A percentile compares a stretch with the other conserved stretches of the same genome.
phyloP scores from a whole-genome alignment of 495 filamentous ascomycete genomes.

The Copromyces sp. region DNA sequence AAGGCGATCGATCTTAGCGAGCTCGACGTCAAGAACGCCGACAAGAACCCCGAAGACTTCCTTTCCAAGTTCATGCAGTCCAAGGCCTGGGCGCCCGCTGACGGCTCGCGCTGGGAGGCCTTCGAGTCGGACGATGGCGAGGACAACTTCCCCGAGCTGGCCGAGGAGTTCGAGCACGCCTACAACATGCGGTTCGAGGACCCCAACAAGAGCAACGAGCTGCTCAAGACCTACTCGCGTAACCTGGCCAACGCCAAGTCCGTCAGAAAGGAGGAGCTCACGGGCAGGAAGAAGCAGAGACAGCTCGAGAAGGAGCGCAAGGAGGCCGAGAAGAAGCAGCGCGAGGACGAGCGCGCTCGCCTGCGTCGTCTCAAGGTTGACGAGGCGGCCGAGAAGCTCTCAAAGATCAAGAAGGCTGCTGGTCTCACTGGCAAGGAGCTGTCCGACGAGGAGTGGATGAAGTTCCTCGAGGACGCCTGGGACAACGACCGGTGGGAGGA shows the following conservation, averaged over 20 bases:
- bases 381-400: constrained; percentile 72
- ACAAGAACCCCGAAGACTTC: constrained; percentile 83
- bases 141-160: constrained; percentile 59
- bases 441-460: constrained; percentile 66
- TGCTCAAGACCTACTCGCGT: constrained; percentile 76
- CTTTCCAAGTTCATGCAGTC: constrained; percentile 82
- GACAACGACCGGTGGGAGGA: constrained; percentile 78
- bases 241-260: constrained; percentile 69
- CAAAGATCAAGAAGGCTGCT: constrained; percentile 76
- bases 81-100: constrained; percentile 71
- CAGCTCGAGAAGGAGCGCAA: constrained; percentile 66
- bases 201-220: constrained; percentile 71
- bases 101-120: constrained; percentile 51
- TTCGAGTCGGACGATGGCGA: constrained; percentile 91
- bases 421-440: constrained; percentile 60
- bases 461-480: constrained; percentile 76
- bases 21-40: constrained; percentile 64
- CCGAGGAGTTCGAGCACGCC: constrained; percentile 82
- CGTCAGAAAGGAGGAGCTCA: constrained; percentile 73
- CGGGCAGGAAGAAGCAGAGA: constrained; percentile 60
- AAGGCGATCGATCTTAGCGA: constrained; percentile 40
- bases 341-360: constrained; percentile 71
- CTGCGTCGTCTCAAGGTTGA: constrained; percentile 80
- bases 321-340: constrained; percentile 64
- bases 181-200: constrained; percentile 97